Conservation (phyloP, 176 grass and related monocot genomes). For the Olyra latifolia region DNA sequence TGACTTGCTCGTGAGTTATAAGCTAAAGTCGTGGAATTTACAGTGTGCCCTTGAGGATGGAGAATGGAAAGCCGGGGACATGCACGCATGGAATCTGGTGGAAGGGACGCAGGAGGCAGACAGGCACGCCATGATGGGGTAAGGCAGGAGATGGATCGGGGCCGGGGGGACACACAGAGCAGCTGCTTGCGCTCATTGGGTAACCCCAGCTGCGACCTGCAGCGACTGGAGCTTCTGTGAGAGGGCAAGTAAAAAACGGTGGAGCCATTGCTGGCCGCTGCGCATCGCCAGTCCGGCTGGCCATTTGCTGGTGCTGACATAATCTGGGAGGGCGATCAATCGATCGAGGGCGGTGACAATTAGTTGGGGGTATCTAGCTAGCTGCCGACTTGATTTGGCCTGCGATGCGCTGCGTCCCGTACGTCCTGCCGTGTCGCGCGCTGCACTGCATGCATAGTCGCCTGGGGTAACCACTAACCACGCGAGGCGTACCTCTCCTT, state of each 20-base stretch:
- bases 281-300: not conserved
- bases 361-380: no score
- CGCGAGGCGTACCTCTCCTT: no score
- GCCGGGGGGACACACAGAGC: not conserved
- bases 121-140: not conserved
- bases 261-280: not conserved
- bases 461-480: no score
- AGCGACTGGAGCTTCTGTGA: not conserved
- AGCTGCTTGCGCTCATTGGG: not conserved
- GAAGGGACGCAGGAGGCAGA: not conserved
- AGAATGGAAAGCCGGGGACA: not conserved
- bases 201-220: not conserved
- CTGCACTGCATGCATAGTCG: no score
- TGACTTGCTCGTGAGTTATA: no score
- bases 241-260: not conserved
- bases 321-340: no score
- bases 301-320: no score
- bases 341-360: no score
- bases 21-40: no score
- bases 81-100: not conserved
- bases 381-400: not conserved
- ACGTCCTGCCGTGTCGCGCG: not conserved
- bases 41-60: no score
- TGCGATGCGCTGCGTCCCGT: not conserved
- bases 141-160: not conserved